Base-by-base conservation (phyloP, 768 basidiomycete genomes). In the Boletus vermiculosoides region DNA sequence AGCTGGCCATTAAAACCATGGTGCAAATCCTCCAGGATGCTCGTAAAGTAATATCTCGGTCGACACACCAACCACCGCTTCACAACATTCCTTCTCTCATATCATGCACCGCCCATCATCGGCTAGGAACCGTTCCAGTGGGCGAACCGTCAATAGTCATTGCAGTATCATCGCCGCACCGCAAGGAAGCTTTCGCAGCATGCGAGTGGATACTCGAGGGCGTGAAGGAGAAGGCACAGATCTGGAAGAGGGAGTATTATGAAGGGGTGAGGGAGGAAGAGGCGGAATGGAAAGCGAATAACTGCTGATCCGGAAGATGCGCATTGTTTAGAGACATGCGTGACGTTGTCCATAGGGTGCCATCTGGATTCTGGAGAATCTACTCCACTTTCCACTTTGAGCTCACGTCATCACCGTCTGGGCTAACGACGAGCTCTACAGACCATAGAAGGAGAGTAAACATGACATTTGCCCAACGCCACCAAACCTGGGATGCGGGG, bases 171-270 rank as follows among this genome's bases (percentile, higher is more conserved):
- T 86, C 88, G 12, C 88, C 92, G 8, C 92, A 94, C 71, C 81
- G 93, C 33, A 86, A 84, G 63, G 90, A 91, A 66, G 86, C 90
- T 8, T 93, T 94, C 67, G 71, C 77, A 50, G 86, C 85, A 18
- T 92, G 90, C 69, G 92, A 94, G 71, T 82, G 76, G 63, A 84
- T 94, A 56, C 77, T 96, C n/a, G 94, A 96, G 70, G 81, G 86
- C 56, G 86, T 95, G 54, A 96, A 96, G 76, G 74, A 73, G 58
- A 87, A 83, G 65, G 91, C 81, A 41, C 92, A 92, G 71, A 88
- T 95, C 60, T 96, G 94, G 94, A 95, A 96, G 76, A 75, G 89
- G 64, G 94, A 95, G 68, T 90, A 82, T 66, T 95, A 94, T 64
- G 87, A 87, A 65, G 88, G 84, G 8, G 81, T 84, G 62, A 70